Base-by-base conservation (phyloP, 345 rosid genomes). In the Draba incana region DNA sequence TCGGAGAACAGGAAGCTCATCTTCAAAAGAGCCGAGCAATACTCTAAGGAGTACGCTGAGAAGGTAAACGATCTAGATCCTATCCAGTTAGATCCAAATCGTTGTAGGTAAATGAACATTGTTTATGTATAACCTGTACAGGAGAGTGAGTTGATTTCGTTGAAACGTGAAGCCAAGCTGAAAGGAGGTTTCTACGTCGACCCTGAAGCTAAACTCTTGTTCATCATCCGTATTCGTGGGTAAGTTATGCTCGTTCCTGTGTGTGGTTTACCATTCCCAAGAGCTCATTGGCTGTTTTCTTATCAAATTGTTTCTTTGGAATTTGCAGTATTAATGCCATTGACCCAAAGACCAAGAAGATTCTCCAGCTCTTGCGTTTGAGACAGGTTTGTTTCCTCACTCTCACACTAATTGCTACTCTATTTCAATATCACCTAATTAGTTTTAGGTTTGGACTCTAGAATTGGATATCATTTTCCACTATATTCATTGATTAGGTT, bases 131-230 rank as follows among this genome's bases (percentile, higher is more conserved):
- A n/a, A n/a, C n/a, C n/a, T n/a, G n/a, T n/a, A n/a, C n/a, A n/a
- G 92, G 92, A 90, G 57, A 83, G 69, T 65, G 88, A 90, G 69
- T 62, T 88, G 64, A 85, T 90, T 54, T 28, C 13, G 3, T 68
- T 90, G 86, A 92, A 90, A 79, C 83, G 97, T 0, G 93, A 88
- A 77, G 98, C 98, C 0, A 90, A 85, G 73, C 70, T 90, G 62
- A 88, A 90, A 56, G 97, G 98, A 5, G 94, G 92, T 2, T 93
- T 90, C 70, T 93, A 93, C 79, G 98, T 90, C 12, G 83, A 84
- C 31, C 97, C 98, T 14, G 97, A 93, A 74, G 90, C 97, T 10
- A 92, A 88, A 78, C 88, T 88, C 2, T 37, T 92, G 77, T 92
- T 88, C 59, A 86, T 90, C 52, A 52, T 90, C 66, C 84, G 98